These are phyloP conservation scores for Platanus orientalis DNA, from an alignment of 164 flowering plant species.

Conservation along the genomic window DNA sequence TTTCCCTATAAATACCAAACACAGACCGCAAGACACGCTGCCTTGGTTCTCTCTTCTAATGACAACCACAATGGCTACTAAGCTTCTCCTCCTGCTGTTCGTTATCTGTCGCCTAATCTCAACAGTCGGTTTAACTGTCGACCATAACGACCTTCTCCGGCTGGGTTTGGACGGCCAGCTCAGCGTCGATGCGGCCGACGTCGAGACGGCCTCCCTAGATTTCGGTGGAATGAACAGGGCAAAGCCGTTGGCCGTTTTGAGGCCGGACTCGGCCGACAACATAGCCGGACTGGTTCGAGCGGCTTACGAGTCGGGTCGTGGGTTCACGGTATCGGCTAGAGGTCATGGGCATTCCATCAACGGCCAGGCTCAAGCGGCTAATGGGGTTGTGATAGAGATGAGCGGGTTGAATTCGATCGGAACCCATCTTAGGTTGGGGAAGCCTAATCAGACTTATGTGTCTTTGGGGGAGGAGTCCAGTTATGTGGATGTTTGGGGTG, in stretches of 20 bases:
- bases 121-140: slow-evolving; percentile 51
- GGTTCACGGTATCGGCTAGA: slow-evolving; percentile 67
- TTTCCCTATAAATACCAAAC: slow-evolving; percentile 10
- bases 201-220: slow-evolving; percentile 55
- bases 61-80: slow-evolving; percentile 25
- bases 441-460: background rate
- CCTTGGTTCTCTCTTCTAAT: background rate
- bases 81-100: slow-evolving; percentile 32
- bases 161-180: slow-evolving; percentile 43
- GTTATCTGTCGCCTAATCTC: slow-evolving; percentile 49
- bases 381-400: slow-evolving; percentile 80
- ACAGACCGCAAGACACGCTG: slow-evolving; percentile 2
- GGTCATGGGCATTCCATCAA: slow-evolving; percentile 94
- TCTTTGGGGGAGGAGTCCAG: slow-evolving; percentile 20
- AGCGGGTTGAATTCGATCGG: slow-evolving; percentile 11
- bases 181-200: slow-evolving; percentile 40
- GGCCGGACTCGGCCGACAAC: slow-evolving; percentile 59
- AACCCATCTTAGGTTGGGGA: background rate
- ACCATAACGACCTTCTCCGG: slow-evolving; percentile 36
- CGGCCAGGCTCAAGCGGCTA: slow-evolving; percentile 71
- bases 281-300: slow-evolving; percentile 40
- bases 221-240: slow-evolving; percentile 47
- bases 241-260: slow-evolving; percentile 60
- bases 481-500: slow-evolving; percentile 92
- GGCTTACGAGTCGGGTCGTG: slow-evolving; percentile 38